Base-by-base conservation (phyloP, 202 grass and related monocot genomes). In the Hordeum pubiflorum region DNA sequence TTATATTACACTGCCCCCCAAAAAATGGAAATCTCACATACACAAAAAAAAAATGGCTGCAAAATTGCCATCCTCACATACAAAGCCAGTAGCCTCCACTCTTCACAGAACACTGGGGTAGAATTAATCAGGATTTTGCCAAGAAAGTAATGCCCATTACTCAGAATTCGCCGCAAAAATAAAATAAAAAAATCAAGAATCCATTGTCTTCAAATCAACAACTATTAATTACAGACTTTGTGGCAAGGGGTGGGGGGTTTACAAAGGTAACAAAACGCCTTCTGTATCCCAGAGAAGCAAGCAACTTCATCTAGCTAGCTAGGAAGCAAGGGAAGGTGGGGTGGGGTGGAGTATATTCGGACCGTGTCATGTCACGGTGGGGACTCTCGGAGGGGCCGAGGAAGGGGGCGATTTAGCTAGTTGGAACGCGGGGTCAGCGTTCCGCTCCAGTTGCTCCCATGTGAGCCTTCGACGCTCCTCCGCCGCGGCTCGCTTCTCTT, bases 371-470 rank as follows among this genome's bases (percentile, higher is more conserved):
- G 88, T 86, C 64, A 86, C 66, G 14, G 90, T 83, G 12, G 83
- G 79, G 71, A 81, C 50, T 74, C 91, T 86, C 50, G 89, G 75
- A 81, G 81, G 81, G 72, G 76, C 73, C 17, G 89, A 70, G 50
- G 89, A 75, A 72, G 81, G 87, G 15, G 77, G 72, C 2, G 79
- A 40, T 22, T 89, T 83, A 0, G 59, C 85, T 32, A 83, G 86
- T 70, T 82, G 79, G 61, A 85, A 87, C 5, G 85, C 77, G 39
- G 33, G 79, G 1, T 74, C 63, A 7, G 83, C 89, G 11, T 59
- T 83, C 26, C 33, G 89, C 74, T 97, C 91, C 71, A 97, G 81
- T 7, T 90, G 91, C 85, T 97, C 91, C 94, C 94, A 97, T 66
- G 86, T 91, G 31, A 88, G 84, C 77, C 84, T 93, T 79, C 94